Evolutionary conservation across 805 yeast genomes (phyloP).

Genomic region (Candida sithepensis): DNA sequence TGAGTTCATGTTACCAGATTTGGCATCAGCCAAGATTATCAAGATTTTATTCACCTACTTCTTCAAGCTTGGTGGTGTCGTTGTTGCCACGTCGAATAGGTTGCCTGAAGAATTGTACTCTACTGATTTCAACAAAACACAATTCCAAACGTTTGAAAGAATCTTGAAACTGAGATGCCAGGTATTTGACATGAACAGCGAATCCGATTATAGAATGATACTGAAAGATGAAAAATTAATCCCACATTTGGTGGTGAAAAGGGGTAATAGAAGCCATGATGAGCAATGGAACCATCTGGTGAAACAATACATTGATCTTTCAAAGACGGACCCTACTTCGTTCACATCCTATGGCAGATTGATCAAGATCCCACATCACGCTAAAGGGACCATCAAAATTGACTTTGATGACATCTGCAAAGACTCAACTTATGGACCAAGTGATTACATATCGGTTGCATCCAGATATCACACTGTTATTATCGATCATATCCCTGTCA

Average conservation of each 20-base stretch:
- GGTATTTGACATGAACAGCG: constrained; percentile 58
- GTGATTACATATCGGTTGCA: constrained; percentile 68
- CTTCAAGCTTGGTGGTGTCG: constrained; percentile 70
- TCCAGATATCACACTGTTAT: constrained; percentile 55
- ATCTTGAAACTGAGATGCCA: constrained; percentile 58
- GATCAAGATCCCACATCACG: constrained; percentile 40
- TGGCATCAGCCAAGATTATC: constrained; percentile 68
- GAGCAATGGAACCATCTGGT: constrained; percentile 36
- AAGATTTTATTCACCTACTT: constrained; percentile 63
- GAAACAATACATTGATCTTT: constrained; percentile 9
- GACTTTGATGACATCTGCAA: constrained; percentile 53
- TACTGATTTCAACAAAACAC: constrained; percentile 56
- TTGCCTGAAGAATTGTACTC: constrained; percentile 70
- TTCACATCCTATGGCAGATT: constrained; percentile 56
- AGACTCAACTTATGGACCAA: constrained; percentile 52
- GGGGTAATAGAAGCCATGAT: constrained; percentile 24
- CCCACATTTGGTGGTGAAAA: constrained; percentile 34
- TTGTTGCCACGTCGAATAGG: constrained; percentile 71
- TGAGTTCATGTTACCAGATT: constrained; percentile 75
- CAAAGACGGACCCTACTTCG: constrained; percentile 15
- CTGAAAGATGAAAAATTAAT: constrained; percentile 24
- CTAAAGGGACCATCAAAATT: constrained; percentile 42
- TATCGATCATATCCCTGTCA: constrained; percentile 57
- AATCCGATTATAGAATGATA: constrained; percentile 50
- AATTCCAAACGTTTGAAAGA: constrained; percentile 53